A percentile compares a stretch with the other conserved stretches of the same genome.
phyloP scores from a whole-genome alignment of 176 grass and related monocot genomes.

The Lolium rigidum region DNA sequence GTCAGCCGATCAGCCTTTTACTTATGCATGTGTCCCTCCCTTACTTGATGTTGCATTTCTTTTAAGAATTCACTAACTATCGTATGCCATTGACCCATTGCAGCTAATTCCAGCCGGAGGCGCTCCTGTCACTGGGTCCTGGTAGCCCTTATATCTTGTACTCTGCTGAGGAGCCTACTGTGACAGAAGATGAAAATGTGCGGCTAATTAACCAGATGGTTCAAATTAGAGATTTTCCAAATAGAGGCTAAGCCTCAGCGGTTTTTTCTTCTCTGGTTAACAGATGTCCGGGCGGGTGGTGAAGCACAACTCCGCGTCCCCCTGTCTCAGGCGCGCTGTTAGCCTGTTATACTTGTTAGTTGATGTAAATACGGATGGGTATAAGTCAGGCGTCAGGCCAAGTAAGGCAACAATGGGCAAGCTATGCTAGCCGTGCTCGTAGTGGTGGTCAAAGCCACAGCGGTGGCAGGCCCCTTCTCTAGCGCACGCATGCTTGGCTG shows the following conservation, averaged over 20 bases:
- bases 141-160: background rate
- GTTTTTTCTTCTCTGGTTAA: slow-evolving; percentile 11
- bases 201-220: slow-evolving; percentile 30
- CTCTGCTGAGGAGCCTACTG: slow-evolving; percentile 28
- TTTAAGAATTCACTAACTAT: background rate
- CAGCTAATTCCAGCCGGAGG: slow-evolving; percentile 33
- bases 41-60: background rate
- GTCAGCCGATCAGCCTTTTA: background rate
- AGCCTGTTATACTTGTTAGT: slow-evolving; percentile 46
- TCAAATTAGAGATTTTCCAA: slow-evolving; percentile 30
- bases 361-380: slow-evolving; percentile 70
- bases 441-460: slow-evolving; percentile 76
- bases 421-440: slow-evolving; percentile 38
- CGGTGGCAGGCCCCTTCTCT: slow-evolving; percentile 69
- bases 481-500: slow-evolving; percentile 44
- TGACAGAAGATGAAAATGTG: background rate
- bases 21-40: background rate
- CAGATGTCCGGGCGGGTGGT: background rate
- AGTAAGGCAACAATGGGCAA: slow-evolving; percentile 36
- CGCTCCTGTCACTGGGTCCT: slow-evolving; percentile 15
- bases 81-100: slow-evolving; percentile 10
- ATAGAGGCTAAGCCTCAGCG: background rate
- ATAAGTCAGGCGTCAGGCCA: slow-evolving; percentile 26
- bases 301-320: slow-evolving; percentile 22
- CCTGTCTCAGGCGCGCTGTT: slow-evolving; percentile 39